Evolutionary conservation across 306 rosid genomes (phyloP).

Genomic region (Lupinus albus): DNA sequence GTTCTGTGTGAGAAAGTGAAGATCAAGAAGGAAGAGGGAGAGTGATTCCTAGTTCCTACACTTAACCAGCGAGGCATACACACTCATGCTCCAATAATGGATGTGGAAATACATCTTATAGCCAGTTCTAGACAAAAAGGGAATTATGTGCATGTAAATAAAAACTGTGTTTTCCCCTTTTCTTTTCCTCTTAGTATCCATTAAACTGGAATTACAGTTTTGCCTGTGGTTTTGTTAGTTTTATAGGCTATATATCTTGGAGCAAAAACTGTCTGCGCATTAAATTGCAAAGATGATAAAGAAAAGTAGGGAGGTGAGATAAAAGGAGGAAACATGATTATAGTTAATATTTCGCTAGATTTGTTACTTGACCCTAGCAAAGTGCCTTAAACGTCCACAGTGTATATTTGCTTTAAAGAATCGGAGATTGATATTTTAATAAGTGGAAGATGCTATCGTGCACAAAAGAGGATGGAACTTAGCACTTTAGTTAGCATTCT

Average conservation of each 20-base stretch:
- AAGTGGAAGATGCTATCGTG: too few relatives aligned
- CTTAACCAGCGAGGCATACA: conserved; percentile 4
- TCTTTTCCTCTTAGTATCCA: not conserved
- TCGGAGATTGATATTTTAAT: too few relatives aligned
- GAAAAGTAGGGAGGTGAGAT: conserved; percentile 7
- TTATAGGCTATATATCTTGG: too few relatives aligned
- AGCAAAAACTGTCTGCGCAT: not conserved
- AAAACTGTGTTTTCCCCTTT: not conserved
- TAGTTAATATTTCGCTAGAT: not conserved
- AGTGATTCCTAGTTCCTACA: not conserved
- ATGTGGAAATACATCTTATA: not conserved
- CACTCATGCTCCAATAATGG: not conserved
- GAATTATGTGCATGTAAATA: not conserved
- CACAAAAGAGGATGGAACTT: not conserved
- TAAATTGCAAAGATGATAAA: conserved; percentile 13
- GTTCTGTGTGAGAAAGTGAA: conserved; percentile 21
- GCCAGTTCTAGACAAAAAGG: conserved; percentile 1
- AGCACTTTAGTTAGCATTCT: not conserved
- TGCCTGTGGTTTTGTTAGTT: not conserved
- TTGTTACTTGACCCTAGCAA: conserved; percentile 3
- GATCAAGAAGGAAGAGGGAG: conserved; percentile 10
- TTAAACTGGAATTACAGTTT: conserved; percentile 14
- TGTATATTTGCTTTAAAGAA: conserved; percentile 5
- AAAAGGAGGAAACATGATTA: not conserved
- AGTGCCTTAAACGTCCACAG: not conserved